Base-by-base conservation (phyloP, 2,329 filamentous ascomycete genomes). In the Penicillium sp. region DNA sequence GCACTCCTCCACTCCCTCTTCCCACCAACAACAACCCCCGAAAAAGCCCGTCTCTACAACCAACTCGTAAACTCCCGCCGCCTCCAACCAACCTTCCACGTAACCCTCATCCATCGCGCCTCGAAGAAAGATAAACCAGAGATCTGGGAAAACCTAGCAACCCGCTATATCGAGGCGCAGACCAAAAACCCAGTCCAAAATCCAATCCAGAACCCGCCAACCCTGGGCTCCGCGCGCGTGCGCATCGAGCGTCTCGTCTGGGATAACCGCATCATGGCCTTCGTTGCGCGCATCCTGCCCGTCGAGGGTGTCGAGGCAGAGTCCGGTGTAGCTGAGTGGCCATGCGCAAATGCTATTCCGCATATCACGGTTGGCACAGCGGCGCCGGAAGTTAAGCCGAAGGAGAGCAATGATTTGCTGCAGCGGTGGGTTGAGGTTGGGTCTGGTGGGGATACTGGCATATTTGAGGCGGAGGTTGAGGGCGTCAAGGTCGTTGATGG, bases 321-420 rank as follows among this genome's bases (percentile, higher is more conserved):
- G n/a, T 15, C 32, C 32, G 40, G 18, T n/a, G 37, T 82, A 15
- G 52, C 61, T 72, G 57, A 77, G 45, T 90, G 86, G 85, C 79
- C 85, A 52, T 93, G 87, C 58, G 82, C 84, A 41, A 99, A 99
- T 68, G 75, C 80, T 15, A 80, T 95, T 32, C 86, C 92, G 12
- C 94, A 99, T 70, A 84, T 99, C 56, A 99, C 94, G 0, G 80
- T 97, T 8, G 94, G 94, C 21, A 99, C 94, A 0, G 84, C 86
- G 10, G 82, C 86, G 61, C 74, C 80, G 45, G 73, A 79, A 8
- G 84, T 97, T 66, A 97, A 97, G 77, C 93, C 94, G 0, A 92
- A 89, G 74, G 93, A 99, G 78, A 96, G 92, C 76, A 99, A 99
- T 68, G 86, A 90, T 56, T 65, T 99, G 67, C 73, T 99, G 55